Conservation (phyloP, 2,329 filamentous ascomycete species). For the Pleurostoma richardsiae region DNA sequence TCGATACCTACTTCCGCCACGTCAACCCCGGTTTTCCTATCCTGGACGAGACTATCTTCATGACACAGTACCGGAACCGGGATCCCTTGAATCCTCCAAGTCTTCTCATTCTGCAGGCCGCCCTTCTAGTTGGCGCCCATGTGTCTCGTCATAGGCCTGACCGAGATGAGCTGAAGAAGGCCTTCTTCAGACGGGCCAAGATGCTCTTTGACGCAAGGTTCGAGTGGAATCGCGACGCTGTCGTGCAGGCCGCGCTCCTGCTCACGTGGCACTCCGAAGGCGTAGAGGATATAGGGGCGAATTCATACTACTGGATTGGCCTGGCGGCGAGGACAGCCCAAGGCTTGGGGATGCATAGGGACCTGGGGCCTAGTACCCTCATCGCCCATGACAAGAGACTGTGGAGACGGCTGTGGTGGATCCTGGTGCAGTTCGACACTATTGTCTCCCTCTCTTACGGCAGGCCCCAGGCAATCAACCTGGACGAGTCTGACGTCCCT, state of each 20-base stretch:
- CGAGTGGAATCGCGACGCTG: background rate
- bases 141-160: constrained; percentile 12
- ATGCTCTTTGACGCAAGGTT: background rate
- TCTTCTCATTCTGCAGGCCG: background rate
- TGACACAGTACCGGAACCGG: background rate
- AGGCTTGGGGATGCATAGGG: constrained; percentile 18
- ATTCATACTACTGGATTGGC: background rate
- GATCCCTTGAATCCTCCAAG: background rate
- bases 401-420: constrained; percentile 22
- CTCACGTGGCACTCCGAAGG: background rate
- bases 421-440: constrained; percentile 25
- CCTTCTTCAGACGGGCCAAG: constrained; percentile 31
- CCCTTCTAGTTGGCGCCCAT: background rate
- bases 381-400: constrained; percentile 3
- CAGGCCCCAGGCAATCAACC: constrained; percentile 37
- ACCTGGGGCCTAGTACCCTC: constrained; percentile 25
- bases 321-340: background rate
- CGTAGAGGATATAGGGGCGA: background rate
- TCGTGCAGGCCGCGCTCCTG: background rate
- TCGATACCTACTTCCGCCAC: background rate
- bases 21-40: background rate
- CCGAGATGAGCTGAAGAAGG: background rate
- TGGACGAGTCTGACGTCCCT: constrained; percentile 35
- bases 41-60: background rate
- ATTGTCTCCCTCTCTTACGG: constrained; percentile 38